Base-by-base conservation (phyloP, 352 stramenopile species). In the Pythium utonaiense region DNA sequence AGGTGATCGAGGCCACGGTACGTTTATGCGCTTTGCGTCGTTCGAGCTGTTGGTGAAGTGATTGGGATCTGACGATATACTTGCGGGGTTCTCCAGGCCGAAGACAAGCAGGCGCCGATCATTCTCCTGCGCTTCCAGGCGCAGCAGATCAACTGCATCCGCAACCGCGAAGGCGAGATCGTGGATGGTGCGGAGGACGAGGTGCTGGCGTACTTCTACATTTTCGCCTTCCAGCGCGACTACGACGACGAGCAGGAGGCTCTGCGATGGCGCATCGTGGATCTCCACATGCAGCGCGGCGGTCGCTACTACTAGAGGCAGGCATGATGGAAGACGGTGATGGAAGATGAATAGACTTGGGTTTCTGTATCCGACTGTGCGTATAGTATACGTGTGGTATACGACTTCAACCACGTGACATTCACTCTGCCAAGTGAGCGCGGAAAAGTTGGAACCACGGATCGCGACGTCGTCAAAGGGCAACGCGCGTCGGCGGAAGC, bases 81-180 rank as follows among this genome's bases (percentile, higher is more conserved):
- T 4, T 19, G 19, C 30, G 22, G n/a, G n/a, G n/a, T n/a, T n/a
- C n/a, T 45, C 2, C 16, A 64, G 57, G 57, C 63, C 17, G 63
- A 70, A 45, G 63, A 70, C 53, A 94, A 91, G 49, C 85, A 93
- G 57, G 83, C 96, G 54, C 96, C 96, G 8, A 98, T 98, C 56
- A 96, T 99, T 67, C 69, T 99, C 12, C 70, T 99, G 36, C 93
- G 98, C 58, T 98, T 99, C 73, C 97, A 98, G 83, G 95, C 93
- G 42, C 97, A 99, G 78, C 97, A 99, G 79, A 99, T 99, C 73
- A 98, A 99, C 81, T 99, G 97, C 76, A 97, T 99, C 36, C 83
- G 93, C 60, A 98, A 99, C 75, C 93, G 96, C 55, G 90, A 98
- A 69, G 96, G 96, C 34, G 89, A 98, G 67, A 87, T 99, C 59